These are phyloP conservation scores for Viola pubescens DNA, from an alignment of 441 rosid species.

Conservation along the genomic window DNA sequence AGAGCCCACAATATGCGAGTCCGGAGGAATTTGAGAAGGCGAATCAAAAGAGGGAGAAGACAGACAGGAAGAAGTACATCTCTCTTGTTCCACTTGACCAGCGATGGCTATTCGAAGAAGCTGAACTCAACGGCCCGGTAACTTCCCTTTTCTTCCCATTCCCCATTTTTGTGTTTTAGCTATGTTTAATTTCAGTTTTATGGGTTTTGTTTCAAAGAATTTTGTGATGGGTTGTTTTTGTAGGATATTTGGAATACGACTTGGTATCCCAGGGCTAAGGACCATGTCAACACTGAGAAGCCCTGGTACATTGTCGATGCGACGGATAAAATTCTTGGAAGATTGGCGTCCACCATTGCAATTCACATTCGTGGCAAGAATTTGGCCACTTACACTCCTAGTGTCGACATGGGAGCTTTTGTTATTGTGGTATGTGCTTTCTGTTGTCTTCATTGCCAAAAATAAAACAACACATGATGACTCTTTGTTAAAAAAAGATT, in stretches of 20 bases:
- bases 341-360: constrained; percentile 84
- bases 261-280: constrained; percentile 87
- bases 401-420: constrained; percentile 96
- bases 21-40: too few species aligned
- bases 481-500: too few species aligned
- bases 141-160: constrained; percentile 5
- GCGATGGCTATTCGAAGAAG: constrained; percentile 84
- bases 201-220: background rate
- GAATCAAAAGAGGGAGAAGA: constrained; percentile 29
- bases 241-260: constrained; percentile 93
- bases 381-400: constrained; percentile 78
- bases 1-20: too few species aligned
- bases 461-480: too few species aligned
- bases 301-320: constrained; percentile 88
- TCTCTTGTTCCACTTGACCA: constrained; percentile 62
- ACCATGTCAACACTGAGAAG: constrained; percentile 77
- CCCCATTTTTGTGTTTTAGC: background rate
- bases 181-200: background rate
- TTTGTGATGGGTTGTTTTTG: background rate
- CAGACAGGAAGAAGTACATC: constrained; percentile 10
- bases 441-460: too few species aligned
- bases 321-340: constrained; percentile 77
- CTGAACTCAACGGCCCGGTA: constrained; percentile 84
- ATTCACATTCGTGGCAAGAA: constrained; percentile 85
- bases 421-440: constrained; percentile 72